phyloP scores from a whole-genome alignment of 2,329 filamentous ascomycete genomes.

The Aureobasidium lini region DNA sequence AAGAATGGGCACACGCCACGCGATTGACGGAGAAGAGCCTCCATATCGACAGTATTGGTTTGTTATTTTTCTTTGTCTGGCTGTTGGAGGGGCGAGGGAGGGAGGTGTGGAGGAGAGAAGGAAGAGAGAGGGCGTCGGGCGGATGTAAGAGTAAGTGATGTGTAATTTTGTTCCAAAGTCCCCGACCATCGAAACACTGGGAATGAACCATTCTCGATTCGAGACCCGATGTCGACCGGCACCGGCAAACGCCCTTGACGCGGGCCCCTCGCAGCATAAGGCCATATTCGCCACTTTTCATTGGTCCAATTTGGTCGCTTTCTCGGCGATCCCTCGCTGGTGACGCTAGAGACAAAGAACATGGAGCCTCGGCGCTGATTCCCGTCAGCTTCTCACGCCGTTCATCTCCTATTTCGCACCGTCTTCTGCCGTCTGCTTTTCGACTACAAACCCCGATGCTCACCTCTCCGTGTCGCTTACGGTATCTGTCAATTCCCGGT shows the following conservation, averaged over 20 bases:
- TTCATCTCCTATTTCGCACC: constrained; percentile 4
- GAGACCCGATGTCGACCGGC: not conserved
- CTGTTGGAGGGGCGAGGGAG: not conserved
- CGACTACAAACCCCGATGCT: not conserved
- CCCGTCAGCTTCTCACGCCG: not conserved
- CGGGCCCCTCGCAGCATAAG: not conserved
- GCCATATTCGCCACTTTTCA: constrained; percentile 1
- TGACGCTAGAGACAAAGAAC: constrained; percentile 1
- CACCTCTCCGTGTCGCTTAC: not conserved
- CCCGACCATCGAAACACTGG: not conserved
- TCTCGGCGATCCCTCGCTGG: constrained; percentile 6
- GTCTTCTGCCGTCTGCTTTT: not conserved
- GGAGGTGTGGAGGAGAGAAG: not conserved
- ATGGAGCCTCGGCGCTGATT: not conserved
- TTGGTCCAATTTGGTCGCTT: not conserved
- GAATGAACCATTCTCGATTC: not conserved
- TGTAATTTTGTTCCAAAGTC: not conserved
- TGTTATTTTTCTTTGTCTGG: not conserved
- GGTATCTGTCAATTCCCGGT: not conserved
- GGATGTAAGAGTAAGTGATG: not conserved
- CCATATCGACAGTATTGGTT: constrained; percentile 53
- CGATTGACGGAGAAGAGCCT: constrained; percentile 88
- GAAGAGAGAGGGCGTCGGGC: not conserved
- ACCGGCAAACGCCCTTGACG: not conserved
- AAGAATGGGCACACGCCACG: constrained; percentile 96